Evolutionary conservation across 306 rosid species (phyloP).

Genomic region (Trifolium subterraneum): DNA sequence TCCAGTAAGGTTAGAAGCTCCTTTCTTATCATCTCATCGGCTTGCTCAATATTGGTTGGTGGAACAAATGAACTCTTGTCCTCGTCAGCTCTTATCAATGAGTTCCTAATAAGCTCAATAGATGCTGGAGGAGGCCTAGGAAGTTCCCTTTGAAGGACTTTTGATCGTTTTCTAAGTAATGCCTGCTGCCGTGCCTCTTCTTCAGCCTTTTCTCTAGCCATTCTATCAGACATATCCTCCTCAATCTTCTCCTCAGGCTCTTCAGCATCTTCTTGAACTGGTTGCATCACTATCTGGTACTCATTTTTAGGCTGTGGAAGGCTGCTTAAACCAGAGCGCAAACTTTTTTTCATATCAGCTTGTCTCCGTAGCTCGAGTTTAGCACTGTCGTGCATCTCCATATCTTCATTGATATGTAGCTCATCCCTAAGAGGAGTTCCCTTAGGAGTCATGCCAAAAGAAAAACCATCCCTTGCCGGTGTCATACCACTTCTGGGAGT

Average conservation of each 20-base stretch:
- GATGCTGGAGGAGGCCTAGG: constrained; percentile 94
- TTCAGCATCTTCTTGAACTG: constrained; percentile 77
- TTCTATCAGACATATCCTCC: constrained; percentile 94
- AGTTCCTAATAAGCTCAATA: constrained; percentile 74
- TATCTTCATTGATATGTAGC: constrained; percentile 80
- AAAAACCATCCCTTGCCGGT: constrained; percentile 83
- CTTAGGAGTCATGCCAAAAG: constrained; percentile 82
- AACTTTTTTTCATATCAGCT: constrained; percentile 73
- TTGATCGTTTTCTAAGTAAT: constrained; percentile 87
- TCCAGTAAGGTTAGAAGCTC: constrained; percentile 79
- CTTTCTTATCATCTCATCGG: constrained; percentile 80
- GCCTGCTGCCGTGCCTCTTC: constrained; percentile 89
- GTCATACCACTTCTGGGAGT: constrained; percentile 89
- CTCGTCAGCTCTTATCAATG: constrained; percentile 82
- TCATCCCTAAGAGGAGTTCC: constrained; percentile 93
- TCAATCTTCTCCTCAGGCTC: constrained; percentile 81
- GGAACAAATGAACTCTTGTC: constrained; percentile 98
- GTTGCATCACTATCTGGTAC: constrained; percentile 88
- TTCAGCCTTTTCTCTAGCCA: constrained; percentile 89
- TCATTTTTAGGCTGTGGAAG: constrained; percentile 88
- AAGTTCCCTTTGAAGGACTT: constrained; percentile 93
- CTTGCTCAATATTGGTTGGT: constrained; percentile 86
- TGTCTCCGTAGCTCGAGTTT: constrained; percentile 78
- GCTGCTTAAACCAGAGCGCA: constrained; percentile 71
- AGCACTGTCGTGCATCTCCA: constrained; percentile 69